phyloP scores from a whole-genome alignment of 1,284 basidiomycete species.

The Fistulinella cinereoalba region DNA sequence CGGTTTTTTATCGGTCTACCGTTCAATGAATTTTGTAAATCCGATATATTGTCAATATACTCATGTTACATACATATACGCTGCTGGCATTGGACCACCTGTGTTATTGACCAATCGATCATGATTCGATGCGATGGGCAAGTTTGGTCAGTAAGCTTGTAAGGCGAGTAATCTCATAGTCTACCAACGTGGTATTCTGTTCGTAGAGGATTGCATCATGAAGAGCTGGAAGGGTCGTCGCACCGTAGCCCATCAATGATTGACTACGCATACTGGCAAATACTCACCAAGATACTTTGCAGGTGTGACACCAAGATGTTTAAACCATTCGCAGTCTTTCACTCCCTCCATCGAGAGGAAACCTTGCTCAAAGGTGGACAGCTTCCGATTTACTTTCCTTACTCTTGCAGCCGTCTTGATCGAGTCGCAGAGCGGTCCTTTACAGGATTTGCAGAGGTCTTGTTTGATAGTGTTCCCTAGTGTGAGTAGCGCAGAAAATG shows the following conservation, averaged over 20 bases:
- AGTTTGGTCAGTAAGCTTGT: constrained; percentile 53
- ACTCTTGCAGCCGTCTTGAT: constrained; percentile 64
- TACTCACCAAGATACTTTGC: constrained; percentile 81
- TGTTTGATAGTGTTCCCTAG: constrained; percentile 1
- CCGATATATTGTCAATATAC: too few species aligned
- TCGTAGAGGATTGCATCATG: constrained; percentile 79
- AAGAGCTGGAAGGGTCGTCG: constrained; percentile 80
- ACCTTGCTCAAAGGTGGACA: constrained; percentile 77
- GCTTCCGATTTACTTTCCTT: constrained; percentile 64
- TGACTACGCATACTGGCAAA: neutral
- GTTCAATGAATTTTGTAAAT: too few species aligned
- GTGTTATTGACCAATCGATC: neutral
- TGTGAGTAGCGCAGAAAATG: constrained; percentile 4
- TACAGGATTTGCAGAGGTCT: constrained; percentile 6
- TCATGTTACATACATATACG: too few species aligned
- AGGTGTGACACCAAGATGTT: constrained; percentile 84
- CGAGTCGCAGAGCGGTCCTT: constrained; percentile 37
- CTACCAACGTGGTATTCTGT: constrained; percentile 56
- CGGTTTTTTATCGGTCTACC: too few species aligned
- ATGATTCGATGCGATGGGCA: constrained; percentile 41
- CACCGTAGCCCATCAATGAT: constrained; percentile 67
- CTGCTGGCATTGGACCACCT: too few species aligned
- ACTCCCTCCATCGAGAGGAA: constrained; percentile 82
- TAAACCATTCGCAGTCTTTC: constrained; percentile 81
- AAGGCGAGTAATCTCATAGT: constrained; percentile 66